These are phyloP conservation scores for Scedosporium boydii DNA, from an alignment of 2,329 filamentous ascomycete genomes.

Conservation along the genomic window DNA sequence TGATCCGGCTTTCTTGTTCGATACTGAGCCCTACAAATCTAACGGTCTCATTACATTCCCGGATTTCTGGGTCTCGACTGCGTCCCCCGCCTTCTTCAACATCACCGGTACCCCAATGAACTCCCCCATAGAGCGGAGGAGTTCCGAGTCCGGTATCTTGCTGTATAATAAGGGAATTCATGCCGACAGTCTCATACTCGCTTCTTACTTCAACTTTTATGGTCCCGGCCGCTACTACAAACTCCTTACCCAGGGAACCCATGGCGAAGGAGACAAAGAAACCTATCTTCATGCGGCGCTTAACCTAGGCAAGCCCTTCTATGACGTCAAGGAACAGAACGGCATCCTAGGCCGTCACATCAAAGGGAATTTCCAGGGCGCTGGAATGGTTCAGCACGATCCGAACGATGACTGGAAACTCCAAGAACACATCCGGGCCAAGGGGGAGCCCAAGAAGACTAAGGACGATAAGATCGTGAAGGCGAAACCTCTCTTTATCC, in stretches of 20 bases:
- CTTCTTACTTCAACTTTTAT: slow-evolving; percentile 46
- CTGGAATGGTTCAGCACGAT: slow-evolving; percentile 21
- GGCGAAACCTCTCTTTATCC: slow-evolving; percentile 22
- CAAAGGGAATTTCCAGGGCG: slow-evolving; percentile 16
- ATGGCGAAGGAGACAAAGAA: slow-evolving; percentile 37
- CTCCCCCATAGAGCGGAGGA: slow-evolving; percentile 19
- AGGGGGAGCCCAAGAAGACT: slow-evolving; percentile 9
- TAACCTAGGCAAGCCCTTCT: slow-evolving; percentile 28
- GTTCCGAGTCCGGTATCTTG: slow-evolving; percentile 38
- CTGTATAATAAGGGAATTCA: slow-evolving; percentile 38
- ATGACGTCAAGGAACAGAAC: slow-evolving; percentile 25
- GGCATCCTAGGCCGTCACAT: slow-evolving; percentile 21
- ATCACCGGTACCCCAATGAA: slow-evolving; percentile 26
- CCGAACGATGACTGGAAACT: slow-evolving; percentile 19
- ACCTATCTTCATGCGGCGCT: slow-evolving; percentile 35
- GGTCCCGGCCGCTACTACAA: slow-evolving; percentile 41
- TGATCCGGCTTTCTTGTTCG: slow-evolving; percentile 31
- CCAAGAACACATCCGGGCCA: slow-evolving; percentile 9
- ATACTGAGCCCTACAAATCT: slow-evolving; percentile 38
- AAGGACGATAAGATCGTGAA: slow-evolving; percentile 8
- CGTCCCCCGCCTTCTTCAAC: slow-evolving; percentile 32
- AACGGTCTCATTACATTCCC: slow-evolving; percentile 48
- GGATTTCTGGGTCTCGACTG: slow-evolving; percentile 38
- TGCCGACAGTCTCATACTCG: slow-evolving; percentile 33
- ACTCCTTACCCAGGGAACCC: slow-evolving; percentile 31